Evolutionary conservation across 1,284 basidiomycete genomes (phyloP), one percentile per base, ranked within the genome.

Genomic region (Pulveroboletus sp.): DNA sequence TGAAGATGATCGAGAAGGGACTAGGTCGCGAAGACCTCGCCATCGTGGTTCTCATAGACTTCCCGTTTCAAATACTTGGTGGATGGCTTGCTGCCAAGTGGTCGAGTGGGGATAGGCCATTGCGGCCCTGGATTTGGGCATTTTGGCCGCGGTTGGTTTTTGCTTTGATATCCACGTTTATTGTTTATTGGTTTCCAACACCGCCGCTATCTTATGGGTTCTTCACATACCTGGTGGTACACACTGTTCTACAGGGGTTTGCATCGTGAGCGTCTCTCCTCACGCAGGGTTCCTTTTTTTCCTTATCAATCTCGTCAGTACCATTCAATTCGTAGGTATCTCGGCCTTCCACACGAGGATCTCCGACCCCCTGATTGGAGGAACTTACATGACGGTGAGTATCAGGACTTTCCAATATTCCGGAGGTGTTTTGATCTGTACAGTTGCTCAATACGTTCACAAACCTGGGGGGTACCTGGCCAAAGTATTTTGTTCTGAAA

Each of bases 391-490:
- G 95, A 98, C 95, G 17, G 93, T 94, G 69, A 72, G 87, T 69
- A 20, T 25, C 40, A 18, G 26, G 15, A 17, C 31, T 40, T 57
- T 26, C 33, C 10, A 22, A 15, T 8, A 49, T 54, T 52, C 10
- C 26, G 25, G 45, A 39, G 29, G 43, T 29, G 33, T 49, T 63
- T 33, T 63, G 56, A 46, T 36, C 53, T 50, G 47, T 38, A 31
- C 65, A 96, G 91, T 80, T 99, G 33, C 77, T 99, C 55, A 98
- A 98, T 72, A 99, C 97, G 8, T 94, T 98, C 63, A 90, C 91
- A 24, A 99, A 99, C 71, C 84, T 99, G 58, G 97, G 97, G 51
- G 97, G 97, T 10, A 99, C 97, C 2, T 98, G 96, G 96, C 97
- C 97, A 3, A 88, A 91, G 61, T 96, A 84, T 77, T 96, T 96